These are phyloP conservation scores for Termitomyces heimii DNA, from an alignment of 768 basidiomycete genomes.

Conservation along the genomic window DNA sequence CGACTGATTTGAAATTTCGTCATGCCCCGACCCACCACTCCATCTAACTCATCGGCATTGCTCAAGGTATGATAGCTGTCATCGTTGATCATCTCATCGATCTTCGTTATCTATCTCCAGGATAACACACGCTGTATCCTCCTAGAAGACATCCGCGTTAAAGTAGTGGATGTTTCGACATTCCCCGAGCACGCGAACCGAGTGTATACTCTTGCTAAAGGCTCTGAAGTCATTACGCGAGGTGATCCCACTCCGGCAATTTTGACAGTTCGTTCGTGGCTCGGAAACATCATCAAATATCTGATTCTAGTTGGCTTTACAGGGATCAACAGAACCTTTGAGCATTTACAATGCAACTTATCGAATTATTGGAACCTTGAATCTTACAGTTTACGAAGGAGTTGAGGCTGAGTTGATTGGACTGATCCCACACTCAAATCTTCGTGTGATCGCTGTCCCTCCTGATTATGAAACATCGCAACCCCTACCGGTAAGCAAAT, in stretches of 20 bases:
- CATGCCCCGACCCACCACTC: no score
- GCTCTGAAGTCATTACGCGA: not conserved
- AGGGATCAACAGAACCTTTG: not conserved
- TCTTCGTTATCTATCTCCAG: not conserved
- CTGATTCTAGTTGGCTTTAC: not conserved
- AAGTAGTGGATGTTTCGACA: not conserved
- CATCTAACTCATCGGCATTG: no score
- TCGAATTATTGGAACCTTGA: not conserved
- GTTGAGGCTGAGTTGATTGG: rapidly evolving
- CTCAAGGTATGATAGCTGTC: not conserved
- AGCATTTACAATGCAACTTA: not conserved
- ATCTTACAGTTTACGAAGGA: not conserved
- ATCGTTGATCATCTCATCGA: not conserved
- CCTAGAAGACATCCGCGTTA: not conserved
- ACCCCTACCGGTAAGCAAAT: not conserved
- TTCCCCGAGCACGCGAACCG: not conserved
- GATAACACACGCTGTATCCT: not conserved
- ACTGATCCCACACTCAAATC: not conserved
- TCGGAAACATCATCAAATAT: not conserved
- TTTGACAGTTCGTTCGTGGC: not conserved
- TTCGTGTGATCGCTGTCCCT: not conserved
- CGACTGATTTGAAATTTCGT: no score
- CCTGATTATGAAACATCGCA: not conserved
- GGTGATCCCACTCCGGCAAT: not conserved
- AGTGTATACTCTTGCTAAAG: not conserved